phyloP scores from a whole-genome alignment of 164 flowering plant genomes.

The Aristolochia fimbriata region DNA sequence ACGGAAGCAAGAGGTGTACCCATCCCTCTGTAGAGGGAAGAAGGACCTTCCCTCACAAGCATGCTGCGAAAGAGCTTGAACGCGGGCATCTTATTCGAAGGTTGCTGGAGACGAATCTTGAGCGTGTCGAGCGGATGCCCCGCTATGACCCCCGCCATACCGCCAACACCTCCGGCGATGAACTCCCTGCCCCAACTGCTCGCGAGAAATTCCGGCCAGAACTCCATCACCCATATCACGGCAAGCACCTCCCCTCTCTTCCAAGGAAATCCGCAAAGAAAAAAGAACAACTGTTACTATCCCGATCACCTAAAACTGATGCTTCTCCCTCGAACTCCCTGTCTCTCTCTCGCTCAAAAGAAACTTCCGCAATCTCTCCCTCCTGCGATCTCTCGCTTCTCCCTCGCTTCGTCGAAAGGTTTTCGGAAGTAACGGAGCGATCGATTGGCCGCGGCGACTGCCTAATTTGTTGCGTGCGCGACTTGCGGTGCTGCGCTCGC shows the following conservation, averaged over 20 bases:
- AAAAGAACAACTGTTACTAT: no score
- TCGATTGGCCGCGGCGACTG: no score
- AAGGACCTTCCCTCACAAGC: constrained; percentile 47
- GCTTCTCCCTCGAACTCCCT: background rate
- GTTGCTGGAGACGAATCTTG: constrained; percentile 56
- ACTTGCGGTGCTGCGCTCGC: no score
- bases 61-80: constrained; percentile 35
- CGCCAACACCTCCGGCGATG: constrained; percentile 86
- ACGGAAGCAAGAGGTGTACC: constrained; percentile 79
- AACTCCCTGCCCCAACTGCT: constrained; percentile 55
- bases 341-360: background rate
- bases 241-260: no score
- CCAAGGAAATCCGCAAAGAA: no score
- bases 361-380: background rate
- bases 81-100: constrained; percentile 45
- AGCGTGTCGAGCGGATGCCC: constrained; percentile 84
- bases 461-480: background rate
- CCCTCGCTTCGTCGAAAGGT: no score
- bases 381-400: no score
- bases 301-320: background rate
- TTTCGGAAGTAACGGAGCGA: no score
- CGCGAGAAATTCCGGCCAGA: no score
- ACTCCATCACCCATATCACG: constrained; percentile 1
- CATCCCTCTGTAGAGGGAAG: constrained; percentile 80
- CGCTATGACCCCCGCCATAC: constrained; percentile 68